Evolutionary conservation across 139 green algal genomes (phyloP).

Genomic region (Klebsormidium nitens): DNA sequence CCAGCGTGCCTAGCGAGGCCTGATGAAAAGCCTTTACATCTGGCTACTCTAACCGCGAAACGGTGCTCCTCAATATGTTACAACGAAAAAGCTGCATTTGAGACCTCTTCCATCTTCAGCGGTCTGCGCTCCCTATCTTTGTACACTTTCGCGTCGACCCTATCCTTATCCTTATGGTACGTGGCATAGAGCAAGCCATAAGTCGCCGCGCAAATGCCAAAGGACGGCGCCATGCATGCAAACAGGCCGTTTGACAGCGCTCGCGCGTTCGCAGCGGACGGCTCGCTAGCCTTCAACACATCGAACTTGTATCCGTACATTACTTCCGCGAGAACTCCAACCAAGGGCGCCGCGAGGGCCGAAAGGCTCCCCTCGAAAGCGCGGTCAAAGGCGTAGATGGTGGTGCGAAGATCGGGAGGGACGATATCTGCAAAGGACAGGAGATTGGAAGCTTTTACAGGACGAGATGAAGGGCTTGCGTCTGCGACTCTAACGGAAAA

Average conservation of each 20-base stretch:
- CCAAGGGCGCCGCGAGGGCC: constrained; percentile 28
- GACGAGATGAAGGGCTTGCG: background rate
- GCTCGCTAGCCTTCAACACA: background rate
- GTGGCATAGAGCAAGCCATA: constrained; percentile 31
- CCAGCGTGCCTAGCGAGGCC: too few relatives aligned
- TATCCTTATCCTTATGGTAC: constrained; percentile 30
- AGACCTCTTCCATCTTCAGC: too few relatives aligned
- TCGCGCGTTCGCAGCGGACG: constrained; percentile 3
- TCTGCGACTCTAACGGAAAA: background rate
- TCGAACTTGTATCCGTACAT: constrained; percentile 30
- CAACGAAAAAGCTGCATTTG: too few relatives aligned
- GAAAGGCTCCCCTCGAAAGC: constrained; percentile 36
- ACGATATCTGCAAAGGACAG: constrained; percentile 30
- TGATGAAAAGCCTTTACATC: too few relatives aligned
- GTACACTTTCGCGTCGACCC: too few relatives aligned
- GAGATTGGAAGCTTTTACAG: background rate
- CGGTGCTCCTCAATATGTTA: too few relatives aligned
- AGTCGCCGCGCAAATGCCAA: constrained; percentile 21
- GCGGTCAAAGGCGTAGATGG: constrained; percentile 36
- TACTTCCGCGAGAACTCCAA: constrained; percentile 29
- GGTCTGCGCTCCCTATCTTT: too few relatives aligned
- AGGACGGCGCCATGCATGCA: constrained; percentile 35
- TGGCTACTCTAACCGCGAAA: too few relatives aligned
- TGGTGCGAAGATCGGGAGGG: constrained; percentile 18
- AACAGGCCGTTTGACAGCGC: constrained; percentile 31